Evolutionary conservation across 1,139 yeast genomes (phyloP), one percentile per base, ranked within the genome.

Genomic region (Saccharomyces hybrid): DNA sequence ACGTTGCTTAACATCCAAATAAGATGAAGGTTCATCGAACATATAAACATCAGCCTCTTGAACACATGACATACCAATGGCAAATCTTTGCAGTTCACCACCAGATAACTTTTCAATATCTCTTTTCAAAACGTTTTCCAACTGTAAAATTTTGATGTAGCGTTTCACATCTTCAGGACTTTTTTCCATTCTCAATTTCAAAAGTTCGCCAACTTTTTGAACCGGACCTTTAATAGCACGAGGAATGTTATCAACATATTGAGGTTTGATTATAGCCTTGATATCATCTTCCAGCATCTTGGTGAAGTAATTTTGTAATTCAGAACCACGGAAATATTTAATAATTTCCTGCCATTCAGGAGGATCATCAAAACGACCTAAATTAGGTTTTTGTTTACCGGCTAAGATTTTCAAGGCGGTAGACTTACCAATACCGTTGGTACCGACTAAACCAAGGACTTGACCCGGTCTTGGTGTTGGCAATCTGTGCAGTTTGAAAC

Each of bases 401-500:
- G 98, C 96, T 65, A 93, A 81, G 70, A 93, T 91, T 76, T 93
- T 93, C 70, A 93, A 79, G 9, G 99, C 99, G n/a, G 99, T 93
- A 11, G 96, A 87, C 72, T 93, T 93, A 67, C 99, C 99, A 69
- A 93, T 93, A 89, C 99, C 99, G 78, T 93, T 93, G 57, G 98
- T 88, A 69, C 99, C 99, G 51, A 93, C 99, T 64, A 93, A 80
- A 61, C 99, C 99, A 63, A 93, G 79, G 50, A 93, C 99, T 75
- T 93, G 99, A 57, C 98, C 99, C 5, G 99, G 98, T 75, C 99
- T 86, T 62, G 99, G 99, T 57, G 97, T 91, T 25, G 99, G 99
- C 66, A 93, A 79, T 73, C 99, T 83, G 73, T 93, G 99, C 68
- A 93, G 81, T 75, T 93, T 93, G 83, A 93, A 93, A 52, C 97